phyloP scores from a whole-genome alignment of 1,139 yeast genomes.

The Zygoascus meyerae region DNA sequence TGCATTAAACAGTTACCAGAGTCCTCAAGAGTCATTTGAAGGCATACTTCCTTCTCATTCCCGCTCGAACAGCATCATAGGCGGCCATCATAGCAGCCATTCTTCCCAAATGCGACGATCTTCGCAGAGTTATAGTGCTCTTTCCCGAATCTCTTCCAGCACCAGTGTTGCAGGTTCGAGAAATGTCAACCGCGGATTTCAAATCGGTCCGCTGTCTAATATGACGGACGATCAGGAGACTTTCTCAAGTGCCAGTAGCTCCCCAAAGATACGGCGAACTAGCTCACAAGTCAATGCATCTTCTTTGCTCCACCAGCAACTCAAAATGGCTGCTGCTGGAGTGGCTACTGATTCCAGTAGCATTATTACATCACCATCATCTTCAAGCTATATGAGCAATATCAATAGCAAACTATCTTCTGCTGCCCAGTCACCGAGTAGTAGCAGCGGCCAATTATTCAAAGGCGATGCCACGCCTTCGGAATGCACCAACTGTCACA shows the following conservation, averaged over 20 bases:
- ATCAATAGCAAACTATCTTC: constrained; percentile 7
- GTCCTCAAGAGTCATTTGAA: neutral
- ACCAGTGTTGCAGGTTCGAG: neutral
- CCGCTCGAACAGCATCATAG: neutral
- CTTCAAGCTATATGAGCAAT: neutral
- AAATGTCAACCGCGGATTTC: neutral
- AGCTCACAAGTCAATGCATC: constrained; percentile 25
- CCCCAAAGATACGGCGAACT: constrained; percentile 27
- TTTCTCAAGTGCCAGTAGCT: constrained; percentile 1
- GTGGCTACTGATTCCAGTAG: constrained; percentile 2
- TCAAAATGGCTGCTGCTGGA: constrained; percentile 2
- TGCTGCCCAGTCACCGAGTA: constrained; percentile 5
- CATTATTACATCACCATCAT: constrained; percentile 10
- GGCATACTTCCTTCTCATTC: constrained; percentile 1
- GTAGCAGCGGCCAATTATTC: neutral
- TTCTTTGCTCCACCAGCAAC: constrained; percentile 13
- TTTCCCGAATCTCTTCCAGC: constrained; percentile 2
- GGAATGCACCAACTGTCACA: constrained; percentile 76
- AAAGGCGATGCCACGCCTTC: constrained; percentile 12
- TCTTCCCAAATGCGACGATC: neutral
- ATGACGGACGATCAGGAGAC: neutral
- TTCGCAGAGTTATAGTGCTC: neutral
- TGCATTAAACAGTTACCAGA: neutral
- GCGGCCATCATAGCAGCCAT: neutral
- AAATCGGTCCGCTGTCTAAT: neutral